Evolutionary conservation across 2,329 filamentous ascomycete genomes (phyloP).

Genomic region (Parastagonospora nodorum): DNA sequence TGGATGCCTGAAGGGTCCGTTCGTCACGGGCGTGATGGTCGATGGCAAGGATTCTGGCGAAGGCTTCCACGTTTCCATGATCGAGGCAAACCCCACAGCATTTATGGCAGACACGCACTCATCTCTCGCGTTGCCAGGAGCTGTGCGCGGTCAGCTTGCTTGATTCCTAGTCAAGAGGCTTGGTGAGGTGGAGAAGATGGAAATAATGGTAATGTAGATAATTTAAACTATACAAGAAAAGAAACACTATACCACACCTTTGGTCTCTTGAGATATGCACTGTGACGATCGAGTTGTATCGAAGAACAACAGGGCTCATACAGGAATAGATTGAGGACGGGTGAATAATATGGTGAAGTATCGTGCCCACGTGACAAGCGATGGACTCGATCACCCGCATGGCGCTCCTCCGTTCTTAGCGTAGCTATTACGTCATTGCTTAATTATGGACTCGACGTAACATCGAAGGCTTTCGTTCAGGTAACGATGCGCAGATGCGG

Average conservation of each 20-base stretch:
- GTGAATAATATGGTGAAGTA: too few species aligned
- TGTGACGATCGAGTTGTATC: too few species aligned
- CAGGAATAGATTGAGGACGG: too few species aligned
- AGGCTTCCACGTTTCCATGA: constrained; percentile 57
- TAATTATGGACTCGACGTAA: constrained; percentile 20
- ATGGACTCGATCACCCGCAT: too few species aligned
- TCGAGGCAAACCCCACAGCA: constrained; percentile 55
- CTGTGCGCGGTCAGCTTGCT: constrained; percentile 56
- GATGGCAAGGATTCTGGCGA: constrained; percentile 53
- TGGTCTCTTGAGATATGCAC: too few species aligned
- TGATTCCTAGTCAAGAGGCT: constrained; percentile 2
- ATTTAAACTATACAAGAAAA: too few species aligned
- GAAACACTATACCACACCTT: too few species aligned
- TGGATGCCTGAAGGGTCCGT: constrained; percentile 32
- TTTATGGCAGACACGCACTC: constrained; percentile 63
- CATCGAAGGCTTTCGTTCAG: constrained; percentile 16
- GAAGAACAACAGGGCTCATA: too few species aligned
- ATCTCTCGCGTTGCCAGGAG: constrained; percentile 58
- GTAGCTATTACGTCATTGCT: background rate
- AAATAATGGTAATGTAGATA: constrained; percentile 7
- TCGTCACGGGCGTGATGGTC: constrained; percentile 41
- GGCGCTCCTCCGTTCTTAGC: too few species aligned
- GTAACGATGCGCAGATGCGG: constrained; percentile 18
- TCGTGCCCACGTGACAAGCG: too few species aligned
- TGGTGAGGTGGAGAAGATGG: background rate